A percentile compares a stretch with the other conserved stretches of the same genome.
Conservation (phyloP, 805 yeast species). For the Priceomyces haplophilus region DNA sequence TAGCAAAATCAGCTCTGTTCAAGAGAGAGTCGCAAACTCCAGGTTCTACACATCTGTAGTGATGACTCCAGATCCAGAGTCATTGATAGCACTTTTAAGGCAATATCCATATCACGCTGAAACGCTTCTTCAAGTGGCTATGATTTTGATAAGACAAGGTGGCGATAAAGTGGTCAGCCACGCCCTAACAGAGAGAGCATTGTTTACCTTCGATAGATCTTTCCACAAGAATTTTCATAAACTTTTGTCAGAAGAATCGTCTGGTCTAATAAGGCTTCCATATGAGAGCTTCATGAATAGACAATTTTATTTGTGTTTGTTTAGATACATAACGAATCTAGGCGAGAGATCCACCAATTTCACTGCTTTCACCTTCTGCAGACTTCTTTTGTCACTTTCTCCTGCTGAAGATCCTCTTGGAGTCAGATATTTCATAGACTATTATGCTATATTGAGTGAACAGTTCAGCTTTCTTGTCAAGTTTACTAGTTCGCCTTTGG, state of each 20-base stretch:
- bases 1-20: slow-evolving; percentile 29
- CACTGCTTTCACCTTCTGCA: slow-evolving; percentile 77
- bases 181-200: slow-evolving; percentile 71
- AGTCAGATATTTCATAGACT: slow-evolving; percentile 78
- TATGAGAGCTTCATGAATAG: slow-evolving; percentile 73
- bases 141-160: slow-evolving; percentile 73
- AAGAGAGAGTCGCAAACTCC: slow-evolving; percentile 41
- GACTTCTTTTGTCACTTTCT: slow-evolving; percentile 61
- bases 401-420: slow-evolving; percentile 86
- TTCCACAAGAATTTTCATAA: slow-evolving; percentile 57
- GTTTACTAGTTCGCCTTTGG: slow-evolving; percentile 54
- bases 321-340: slow-evolving; percentile 65
- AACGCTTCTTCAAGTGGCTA: slow-evolving; percentile 74
- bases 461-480: slow-evolving; percentile 63
- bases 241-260: slow-evolving; percentile 43
- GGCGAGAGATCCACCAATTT: slow-evolving; percentile 74
- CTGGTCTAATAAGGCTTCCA: slow-evolving; percentile 66
- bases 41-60: slow-evolving; percentile 63
- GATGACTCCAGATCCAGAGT: slow-evolving; percentile 76
- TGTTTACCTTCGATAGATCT: slow-evolving; percentile 77
- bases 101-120: slow-evolving; percentile 72
- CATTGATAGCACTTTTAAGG: slow-evolving; percentile 56
- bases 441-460: slow-evolving; percentile 63
- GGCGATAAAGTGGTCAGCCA: slow-evolving; percentile 64
- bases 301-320: slow-evolving; percentile 69